A percentile compares a stretch with the other conserved stretches of the same genome.
phyloP scores from a whole-genome alignment of 2,329 filamentous ascomycete genomes.

The Fusarium pseudograminearum region DNA sequence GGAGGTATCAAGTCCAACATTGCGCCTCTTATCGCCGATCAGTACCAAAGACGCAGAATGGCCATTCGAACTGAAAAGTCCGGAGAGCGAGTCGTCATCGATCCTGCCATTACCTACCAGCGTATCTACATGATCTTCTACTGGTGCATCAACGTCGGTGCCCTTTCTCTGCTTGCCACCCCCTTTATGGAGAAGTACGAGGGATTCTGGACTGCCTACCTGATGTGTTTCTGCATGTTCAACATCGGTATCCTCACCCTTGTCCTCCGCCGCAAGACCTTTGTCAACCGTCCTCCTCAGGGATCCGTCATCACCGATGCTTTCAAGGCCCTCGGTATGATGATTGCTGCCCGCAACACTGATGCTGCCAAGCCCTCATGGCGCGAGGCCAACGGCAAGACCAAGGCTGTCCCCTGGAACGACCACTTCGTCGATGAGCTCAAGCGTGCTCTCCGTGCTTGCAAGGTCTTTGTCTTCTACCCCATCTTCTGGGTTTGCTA shows the following conservation, averaged over 20 bases:
- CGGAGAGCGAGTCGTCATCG: constrained; percentile 73
- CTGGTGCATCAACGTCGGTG: constrained; percentile 79
- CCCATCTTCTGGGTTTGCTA: constrained; percentile 77
- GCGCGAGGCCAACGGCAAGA: constrained; percentile 64
- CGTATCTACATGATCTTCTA: constrained; percentile 82
- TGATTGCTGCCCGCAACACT: constrained; percentile 57
- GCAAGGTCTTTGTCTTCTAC: constrained; percentile 76
- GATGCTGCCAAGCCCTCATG: constrained; percentile 76
- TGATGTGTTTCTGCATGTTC: constrained; percentile 71
- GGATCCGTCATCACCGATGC: constrained; percentile 75
- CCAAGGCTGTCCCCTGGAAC: constrained; percentile 67
- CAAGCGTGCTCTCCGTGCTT: constrained; percentile 74
- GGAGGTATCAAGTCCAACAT: constrained; percentile 78
- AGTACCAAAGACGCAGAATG: constrained; percentile 68
- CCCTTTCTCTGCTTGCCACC: constrained; percentile 74
- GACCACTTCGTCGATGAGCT: constrained; percentile 79
- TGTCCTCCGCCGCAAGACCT: constrained; percentile 59
- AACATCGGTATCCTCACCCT: constrained; percentile 67
- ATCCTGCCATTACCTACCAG: constrained; percentile 74
- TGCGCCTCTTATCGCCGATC: constrained; percentile 71
- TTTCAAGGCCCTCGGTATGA: constrained; percentile 63
- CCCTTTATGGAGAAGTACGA: constrained; percentile 75
- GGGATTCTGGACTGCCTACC: constrained; percentile 75
- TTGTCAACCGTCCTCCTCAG: constrained; percentile 65
- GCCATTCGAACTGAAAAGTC: constrained; percentile 60